Evolutionary conservation across 1,139 yeast species (phyloP).

Genomic region (Pichia inconspicua): DNA sequence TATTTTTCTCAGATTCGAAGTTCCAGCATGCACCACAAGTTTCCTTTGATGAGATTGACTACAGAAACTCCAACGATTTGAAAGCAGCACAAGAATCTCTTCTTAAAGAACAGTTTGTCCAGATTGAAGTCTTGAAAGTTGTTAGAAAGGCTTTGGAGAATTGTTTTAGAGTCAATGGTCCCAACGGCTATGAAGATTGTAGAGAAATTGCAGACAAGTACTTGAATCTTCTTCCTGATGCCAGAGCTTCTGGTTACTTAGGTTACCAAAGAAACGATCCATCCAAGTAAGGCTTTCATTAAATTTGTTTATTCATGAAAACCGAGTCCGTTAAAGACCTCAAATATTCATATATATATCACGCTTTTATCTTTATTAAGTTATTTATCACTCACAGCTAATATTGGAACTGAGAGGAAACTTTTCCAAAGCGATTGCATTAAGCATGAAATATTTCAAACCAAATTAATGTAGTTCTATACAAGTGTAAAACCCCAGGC

Average conservation of each 20-base stretch:
- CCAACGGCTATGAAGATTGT: constrained; percentile 71
- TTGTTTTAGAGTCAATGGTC: constrained; percentile 53
- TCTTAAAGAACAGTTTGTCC: constrained; percentile 75
- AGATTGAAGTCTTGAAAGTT: constrained; percentile 58
- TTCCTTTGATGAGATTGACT: constrained; percentile 78
- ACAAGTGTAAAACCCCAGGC: no score
- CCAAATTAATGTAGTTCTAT: no score
- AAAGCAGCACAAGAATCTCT: constrained; percentile 69
- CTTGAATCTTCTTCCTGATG: constrained; percentile 64
- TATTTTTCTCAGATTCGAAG: constrained; percentile 4
- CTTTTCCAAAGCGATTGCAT: no score
- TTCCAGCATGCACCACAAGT: constrained; percentile 56
- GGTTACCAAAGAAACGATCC: constrained; percentile 87
- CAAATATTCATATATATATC: background rate
- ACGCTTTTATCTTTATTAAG: background rate
- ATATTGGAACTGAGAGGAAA: no score
- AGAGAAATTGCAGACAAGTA: constrained; percentile 72
- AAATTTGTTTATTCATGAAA: background rate
- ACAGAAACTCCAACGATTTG: constrained; percentile 55
- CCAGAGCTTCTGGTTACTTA: constrained; percentile 62
- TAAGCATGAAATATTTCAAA: no score
- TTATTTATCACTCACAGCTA: background rate
- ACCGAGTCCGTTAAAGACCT: background rate
- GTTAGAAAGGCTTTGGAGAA: constrained; percentile 69
- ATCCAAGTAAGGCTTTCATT: constrained; percentile 39